These are phyloP conservation scores for Verruconis gallopava DNA, from an alignment of 2,329 filamentous ascomycete species.

Conservation along the genomic window DNA sequence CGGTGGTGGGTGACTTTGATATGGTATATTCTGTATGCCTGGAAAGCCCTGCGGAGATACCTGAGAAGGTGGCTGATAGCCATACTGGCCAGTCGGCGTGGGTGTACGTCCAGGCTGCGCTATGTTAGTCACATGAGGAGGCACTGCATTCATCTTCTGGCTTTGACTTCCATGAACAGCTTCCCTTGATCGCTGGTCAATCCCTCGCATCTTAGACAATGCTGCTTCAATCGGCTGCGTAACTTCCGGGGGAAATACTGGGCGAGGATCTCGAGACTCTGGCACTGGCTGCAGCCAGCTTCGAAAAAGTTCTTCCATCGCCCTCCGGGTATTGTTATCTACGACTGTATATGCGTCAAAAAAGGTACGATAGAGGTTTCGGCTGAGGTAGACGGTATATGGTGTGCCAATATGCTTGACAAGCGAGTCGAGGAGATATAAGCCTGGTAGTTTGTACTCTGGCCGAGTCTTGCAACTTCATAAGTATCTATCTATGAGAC, in stretches of 20 bases:
- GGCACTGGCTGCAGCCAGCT: constrained; percentile 98
- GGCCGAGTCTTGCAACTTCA: constrained; percentile 58
- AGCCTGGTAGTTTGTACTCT: constrained; percentile 79
- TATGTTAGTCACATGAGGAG: constrained; percentile 1
- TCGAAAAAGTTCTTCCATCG: constrained; percentile 93
- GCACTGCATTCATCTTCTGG: constrained; percentile 4
- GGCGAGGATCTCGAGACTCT: constrained; percentile 80
- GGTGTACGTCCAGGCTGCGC: constrained; percentile 29
- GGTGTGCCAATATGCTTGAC: constrained; percentile 98
- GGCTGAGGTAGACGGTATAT: constrained; percentile 88
- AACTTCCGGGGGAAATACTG: constrained; percentile 78
- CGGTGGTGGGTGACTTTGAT: constrained; percentile 24
- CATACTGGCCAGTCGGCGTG: constrained; percentile 5
- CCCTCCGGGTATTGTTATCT: constrained; percentile 66
- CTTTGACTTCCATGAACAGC: constrained; percentile 34
- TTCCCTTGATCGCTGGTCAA: constrained; percentile 37
- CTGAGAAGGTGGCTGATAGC: constrained; percentile 9
- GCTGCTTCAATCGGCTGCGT: constrained; percentile 90
- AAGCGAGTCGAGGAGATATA: constrained; percentile 95
- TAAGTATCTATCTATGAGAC: constrained; percentile 23
- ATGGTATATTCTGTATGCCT: not conserved
- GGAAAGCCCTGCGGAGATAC: constrained; percentile 18
- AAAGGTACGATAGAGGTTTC: constrained; percentile 84
- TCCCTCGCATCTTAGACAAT: constrained; percentile 65
- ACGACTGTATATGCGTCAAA: constrained; percentile 94